These are phyloP conservation scores for Trametes cubensis DNA, from an alignment of 768 basidiomycete species.

Conservation along the genomic window DNA sequence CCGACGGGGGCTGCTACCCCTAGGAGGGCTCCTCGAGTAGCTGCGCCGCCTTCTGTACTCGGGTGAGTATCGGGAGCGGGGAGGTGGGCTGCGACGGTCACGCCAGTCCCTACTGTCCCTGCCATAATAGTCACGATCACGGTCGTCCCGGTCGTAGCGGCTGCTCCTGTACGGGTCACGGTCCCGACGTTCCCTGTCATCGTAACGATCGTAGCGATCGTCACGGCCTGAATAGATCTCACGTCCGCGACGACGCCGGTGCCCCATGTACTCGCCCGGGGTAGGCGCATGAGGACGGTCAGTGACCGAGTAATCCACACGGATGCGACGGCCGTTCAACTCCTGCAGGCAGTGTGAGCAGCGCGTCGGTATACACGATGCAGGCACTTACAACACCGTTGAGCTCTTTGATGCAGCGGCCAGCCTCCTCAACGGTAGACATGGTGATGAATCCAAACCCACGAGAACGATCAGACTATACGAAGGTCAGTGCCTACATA, in stretches of 20 bases:
- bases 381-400: constrained; percentile 80
- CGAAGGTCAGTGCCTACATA: constrained; percentile 10
- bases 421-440: constrained; percentile 85
- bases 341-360: constrained; percentile 52
- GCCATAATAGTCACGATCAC: constrained; percentile 58
- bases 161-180: constrained; percentile 45
- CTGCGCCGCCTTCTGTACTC: constrained; percentile 76
- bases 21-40: constrained; percentile 79
- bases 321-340: constrained; percentile 92
- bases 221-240: constrained; percentile 42
- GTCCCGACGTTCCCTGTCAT: constrained; percentile 50
- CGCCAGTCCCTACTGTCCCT: constrained; percentile 77
- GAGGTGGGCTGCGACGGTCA: constrained; percentile 76
- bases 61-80: constrained; percentile 71
- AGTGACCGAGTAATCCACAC: constrained; percentile 96
- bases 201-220: constrained; percentile 44
- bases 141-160: constrained; percentile 50
- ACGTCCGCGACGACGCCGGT: constrained; percentile 60
- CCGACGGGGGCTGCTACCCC: constrained; percentile 63
- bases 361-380: background rate
- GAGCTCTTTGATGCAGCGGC: constrained; percentile 83
- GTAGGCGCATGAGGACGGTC: constrained; percentile 93
- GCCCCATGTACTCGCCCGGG: constrained; percentile 97
- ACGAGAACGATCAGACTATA: constrained; percentile 89
- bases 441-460: constrained; percentile 99